Base-by-base conservation (phyloP, 345 rosid genomes). In the Alliaria petiolata region DNA sequence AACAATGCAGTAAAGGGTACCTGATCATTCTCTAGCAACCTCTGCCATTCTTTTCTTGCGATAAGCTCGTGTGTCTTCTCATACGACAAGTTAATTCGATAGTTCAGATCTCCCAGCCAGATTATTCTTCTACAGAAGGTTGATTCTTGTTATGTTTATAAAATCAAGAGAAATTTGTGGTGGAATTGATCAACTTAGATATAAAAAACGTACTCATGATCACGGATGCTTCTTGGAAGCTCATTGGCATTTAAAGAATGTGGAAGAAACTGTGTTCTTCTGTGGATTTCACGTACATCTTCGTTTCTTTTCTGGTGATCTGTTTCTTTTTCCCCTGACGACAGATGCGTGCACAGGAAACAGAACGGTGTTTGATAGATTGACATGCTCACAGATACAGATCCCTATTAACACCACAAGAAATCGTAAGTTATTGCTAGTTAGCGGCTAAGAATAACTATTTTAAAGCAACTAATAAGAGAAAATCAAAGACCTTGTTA, bases 61-160 rank as follows among this genome's bases (percentile, higher is more conserved):
- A 93, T 82, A 65, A 89, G 84, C 67, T 89, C 90, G 50, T 76
- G 82, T 53, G 78, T 83, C 79, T 82, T 65, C 69, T 89, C 91
- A 56, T 91, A 89, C 0, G 91, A 78, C 78, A 87, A 75, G 82
- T 91, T 84, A 79, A 93, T 82, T 26, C 97, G 91, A 80, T 89
- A 93, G 73, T 93, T 93, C 77, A 91, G 80, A 82, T 93, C 98
- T 60, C 98, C 97, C 35, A 93, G 77, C 98, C 97, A 93, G 66
- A 93, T 81, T 40, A 93, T 80, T 83, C 70, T 86, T 53, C 98
- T 93, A 87, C 83, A 85, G 4, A 71, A 47, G 40, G 53, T 13
- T 66, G 15, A 34, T 40, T n/a, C 9, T 20, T 33, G 73, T 64
- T 51, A 53, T 51, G 15, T 36, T 33, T 5, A 14, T 25, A 11